Base-by-base conservation (phyloP, 768 basidiomycete species). In the Leccinum subgranulosum region DNA sequence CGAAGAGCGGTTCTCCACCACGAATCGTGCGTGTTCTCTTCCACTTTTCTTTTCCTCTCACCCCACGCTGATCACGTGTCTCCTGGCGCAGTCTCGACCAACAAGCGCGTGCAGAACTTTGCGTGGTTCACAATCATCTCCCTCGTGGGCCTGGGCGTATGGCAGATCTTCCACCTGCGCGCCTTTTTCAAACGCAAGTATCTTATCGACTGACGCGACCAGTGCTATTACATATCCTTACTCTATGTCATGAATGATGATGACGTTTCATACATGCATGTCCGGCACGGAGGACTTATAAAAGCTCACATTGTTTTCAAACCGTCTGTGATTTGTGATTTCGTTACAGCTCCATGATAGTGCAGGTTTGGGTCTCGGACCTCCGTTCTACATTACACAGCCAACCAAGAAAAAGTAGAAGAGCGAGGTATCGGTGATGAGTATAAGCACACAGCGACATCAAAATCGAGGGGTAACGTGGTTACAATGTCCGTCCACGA, bases 141-240 rank as follows among this genome's bases (percentile, higher is more conserved):
- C 8, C 82, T 98, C 47, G 71, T 93, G 31, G 84, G 78, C 27
- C 79, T 98, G 36, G 95, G 97, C 7, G 82, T 81, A 46, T 99
- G 96, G 97, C 94, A 98, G 76, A 90, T 99, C 47, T 76, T 97
- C 70, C 96, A 98, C 69, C 78, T 99, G 14, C 85, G 94, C 48
- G 83, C 93, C 6, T 98, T 90, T 84, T 98, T 98, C 84, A 94
- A 92, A 78, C 83, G 89, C 68, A 97, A 94, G 75, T 93, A 94
- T 75, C 86, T 94, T 68, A 94, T 94, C 67, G 92, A 94, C 68
- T 90, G 75, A 41, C n/a, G 10, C 39, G n/a, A 75, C 59, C 47
- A 41, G 51, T 62, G 58, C 36, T 58, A 46, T 58, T 31, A 33
- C 33, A n/a, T 39, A 39, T 11, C 9, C 36, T 15, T 39, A 39